Percentiles rank a stretch among this genome's conserved stretches.
Conservation (phyloP, 495 filamentous ascomycete genomes). For the Xylaria cubensis region DNA sequence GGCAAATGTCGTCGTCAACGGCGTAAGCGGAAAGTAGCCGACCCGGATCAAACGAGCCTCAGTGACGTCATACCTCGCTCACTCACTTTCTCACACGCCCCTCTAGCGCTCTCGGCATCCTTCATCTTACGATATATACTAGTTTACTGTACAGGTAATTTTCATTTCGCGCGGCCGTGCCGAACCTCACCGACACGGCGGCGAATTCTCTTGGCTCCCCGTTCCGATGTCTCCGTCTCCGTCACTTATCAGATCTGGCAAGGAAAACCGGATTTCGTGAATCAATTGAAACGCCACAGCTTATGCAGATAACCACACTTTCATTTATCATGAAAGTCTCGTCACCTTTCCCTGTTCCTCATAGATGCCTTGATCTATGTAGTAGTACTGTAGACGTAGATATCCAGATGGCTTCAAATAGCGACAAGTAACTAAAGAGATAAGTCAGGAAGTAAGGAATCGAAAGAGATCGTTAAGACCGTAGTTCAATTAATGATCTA, state of each 20-base stretch:
- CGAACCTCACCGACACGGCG: conserved; percentile 4
- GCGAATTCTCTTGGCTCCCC: neutral
- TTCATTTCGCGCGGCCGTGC: too few species aligned
- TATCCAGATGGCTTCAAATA: neutral
- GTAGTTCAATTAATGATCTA: neutral
- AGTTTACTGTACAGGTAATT: too few species aligned
- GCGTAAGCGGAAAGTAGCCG: neutral
- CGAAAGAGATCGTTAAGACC: too few species aligned
- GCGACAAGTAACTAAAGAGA: neutral
- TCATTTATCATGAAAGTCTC: too few species aligned
- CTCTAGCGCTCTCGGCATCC: neutral
- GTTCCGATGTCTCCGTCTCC: neutral
- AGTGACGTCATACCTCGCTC: conserved; percentile 7
- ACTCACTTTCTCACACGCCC: too few species aligned
- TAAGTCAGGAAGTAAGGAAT: neutral
- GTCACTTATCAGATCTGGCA: neutral
- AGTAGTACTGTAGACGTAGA: too few species aligned
- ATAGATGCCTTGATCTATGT: too few species aligned
- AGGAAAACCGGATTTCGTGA: neutral
- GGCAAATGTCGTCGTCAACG: neutral
- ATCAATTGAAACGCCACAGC: too few species aligned
- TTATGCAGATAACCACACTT: too few species aligned
- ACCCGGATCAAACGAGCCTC: neutral
- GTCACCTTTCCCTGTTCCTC: too few species aligned
- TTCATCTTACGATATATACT: neutral